Base-by-base conservation (phyloP, 2,329 filamentous ascomycete genomes). In the Macroventuria anomochaeta region DNA sequence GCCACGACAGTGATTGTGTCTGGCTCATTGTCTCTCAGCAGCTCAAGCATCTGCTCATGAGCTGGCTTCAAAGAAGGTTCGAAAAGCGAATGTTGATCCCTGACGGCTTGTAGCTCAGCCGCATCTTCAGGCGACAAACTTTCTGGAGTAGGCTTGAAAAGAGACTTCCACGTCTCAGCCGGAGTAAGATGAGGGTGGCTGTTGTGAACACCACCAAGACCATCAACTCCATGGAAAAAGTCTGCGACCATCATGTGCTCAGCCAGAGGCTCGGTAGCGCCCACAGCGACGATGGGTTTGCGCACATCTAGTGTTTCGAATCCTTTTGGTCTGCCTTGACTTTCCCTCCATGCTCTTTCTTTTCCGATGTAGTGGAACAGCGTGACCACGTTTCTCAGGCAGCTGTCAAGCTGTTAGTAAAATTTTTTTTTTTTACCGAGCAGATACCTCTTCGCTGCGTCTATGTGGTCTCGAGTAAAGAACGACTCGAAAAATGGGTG, bases 341-440 rank as follows among this genome's bases (percentile, higher is more conserved):
- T 78, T 70, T 85, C 85, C 59, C 95, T 85, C 93, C 93, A 97
- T 62, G 85, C 82, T 63, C 91, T 81, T 77, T 99, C 95, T 71
- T 91, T 90, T 62, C 96, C 91, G 46, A 99, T 83, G 53, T 96
- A 88, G 68, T 97, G 88, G 78, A 99, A 97, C 57, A 97, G 81
- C 20, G 91, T 89, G 32, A 97, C 88, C 13, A 90, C 87, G 76
- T 99, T 99, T 43, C 89, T 87, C 43, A 97, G 81, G 67, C 92
- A 97, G 74, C 89, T 93, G 42, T 11, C 21, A 15, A n/a, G 7
- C 3, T 7, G 18, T 54, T 21, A 54, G 44, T 15, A 18, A 23
- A 15, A 20, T 2, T 11, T 15, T 32, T 2, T 4, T 15, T 11
- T 20, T 26, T n/a, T n/a, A n/a, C n/a, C n/a, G 18, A 13, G 12